phyloP scores from a whole-genome alignment of 306 rosid genomes.

The Herpetospermum pedunculosum region DNA sequence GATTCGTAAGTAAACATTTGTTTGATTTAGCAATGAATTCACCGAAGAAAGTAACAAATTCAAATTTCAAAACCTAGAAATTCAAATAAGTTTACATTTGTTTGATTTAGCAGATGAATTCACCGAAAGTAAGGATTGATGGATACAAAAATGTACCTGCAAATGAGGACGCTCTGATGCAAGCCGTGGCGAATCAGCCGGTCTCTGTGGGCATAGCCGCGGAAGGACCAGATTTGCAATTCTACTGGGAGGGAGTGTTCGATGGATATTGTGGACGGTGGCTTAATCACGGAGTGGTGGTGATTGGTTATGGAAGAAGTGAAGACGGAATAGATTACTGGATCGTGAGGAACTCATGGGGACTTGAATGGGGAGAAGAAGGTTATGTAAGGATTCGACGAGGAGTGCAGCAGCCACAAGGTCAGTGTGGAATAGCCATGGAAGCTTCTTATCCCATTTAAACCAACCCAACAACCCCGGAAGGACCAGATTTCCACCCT shows the following conservation, averaged over 20 bases:
- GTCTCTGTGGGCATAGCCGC: constrained; percentile 30
- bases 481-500: too few species aligned
- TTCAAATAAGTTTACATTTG: too few species aligned
- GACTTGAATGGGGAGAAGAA: constrained; percentile 65
- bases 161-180: constrained; percentile 30
- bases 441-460: constrained; percentile 67
- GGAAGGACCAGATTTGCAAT: constrained; percentile 34
- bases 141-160: constrained; percentile 31
- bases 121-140: constrained; percentile 28
- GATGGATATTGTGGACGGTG: constrained; percentile 44
- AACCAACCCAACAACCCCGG: too few species aligned
- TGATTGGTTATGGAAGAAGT: constrained; percentile 65
- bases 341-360: constrained; percentile 82
- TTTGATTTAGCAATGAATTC: constrained; percentile 4
- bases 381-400: constrained; percentile 69
- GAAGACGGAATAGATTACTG: constrained; percentile 66
- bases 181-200: constrained; percentile 39
- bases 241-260: constrained; percentile 64
- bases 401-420: constrained; percentile 22
- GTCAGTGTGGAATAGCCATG: constrained; percentile 38
- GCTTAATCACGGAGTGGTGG: constrained; percentile 70
- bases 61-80: too few species aligned
- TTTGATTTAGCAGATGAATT: too few species aligned
- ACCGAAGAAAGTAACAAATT: too few species aligned
- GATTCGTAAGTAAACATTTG: too few species aligned